phyloP scores from a whole-genome alignment of 768 basidiomycete species.

The Russula emetica region DNA sequence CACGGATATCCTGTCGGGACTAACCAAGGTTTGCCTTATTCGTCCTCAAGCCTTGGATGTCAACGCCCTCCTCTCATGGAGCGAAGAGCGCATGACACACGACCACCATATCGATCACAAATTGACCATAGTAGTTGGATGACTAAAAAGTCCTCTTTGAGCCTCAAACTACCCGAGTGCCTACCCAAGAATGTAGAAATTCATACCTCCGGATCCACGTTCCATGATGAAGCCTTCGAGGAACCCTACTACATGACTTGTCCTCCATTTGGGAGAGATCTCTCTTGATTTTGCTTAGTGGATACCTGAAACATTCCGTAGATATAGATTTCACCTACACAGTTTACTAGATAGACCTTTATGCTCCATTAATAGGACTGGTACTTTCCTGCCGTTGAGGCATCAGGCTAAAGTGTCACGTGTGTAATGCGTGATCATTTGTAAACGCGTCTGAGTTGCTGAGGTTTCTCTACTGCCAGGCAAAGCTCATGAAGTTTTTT shows the following conservation, averaged over 20 bases:
- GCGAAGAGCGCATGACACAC: background rate
- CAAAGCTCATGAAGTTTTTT: conserved; percentile 35
- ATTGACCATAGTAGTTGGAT: conserved; percentile 17
- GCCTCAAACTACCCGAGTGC: background rate
- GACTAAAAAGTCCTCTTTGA: background rate
- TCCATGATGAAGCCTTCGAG: conserved; percentile 10
- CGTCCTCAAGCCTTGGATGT: conserved; percentile 21
- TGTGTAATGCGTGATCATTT: conserved; percentile 6
- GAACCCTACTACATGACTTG: conserved; percentile 27
- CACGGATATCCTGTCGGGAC: background rate
- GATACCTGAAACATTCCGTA: background rate
- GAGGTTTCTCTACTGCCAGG: background rate
- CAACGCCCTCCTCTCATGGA: conserved; percentile 16
- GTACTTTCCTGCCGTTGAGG: background rate
- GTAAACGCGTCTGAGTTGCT: background rate
- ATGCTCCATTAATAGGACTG: conserved; percentile 6
- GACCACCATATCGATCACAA: conserved; percentile 2
- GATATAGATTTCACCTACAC: background rate
- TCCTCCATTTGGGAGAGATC: conserved; percentile 26
- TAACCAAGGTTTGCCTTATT: conserved; percentile 14
- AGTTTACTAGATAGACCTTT: conserved; percentile 17
- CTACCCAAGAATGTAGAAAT: conserved; percentile 22
- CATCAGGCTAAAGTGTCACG: background rate
- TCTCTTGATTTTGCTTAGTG: background rate
- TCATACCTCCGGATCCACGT: background rate